Conservation (phyloP, 2,329 filamentous ascomycete species). For the Fusarium oxysporum region DNA sequence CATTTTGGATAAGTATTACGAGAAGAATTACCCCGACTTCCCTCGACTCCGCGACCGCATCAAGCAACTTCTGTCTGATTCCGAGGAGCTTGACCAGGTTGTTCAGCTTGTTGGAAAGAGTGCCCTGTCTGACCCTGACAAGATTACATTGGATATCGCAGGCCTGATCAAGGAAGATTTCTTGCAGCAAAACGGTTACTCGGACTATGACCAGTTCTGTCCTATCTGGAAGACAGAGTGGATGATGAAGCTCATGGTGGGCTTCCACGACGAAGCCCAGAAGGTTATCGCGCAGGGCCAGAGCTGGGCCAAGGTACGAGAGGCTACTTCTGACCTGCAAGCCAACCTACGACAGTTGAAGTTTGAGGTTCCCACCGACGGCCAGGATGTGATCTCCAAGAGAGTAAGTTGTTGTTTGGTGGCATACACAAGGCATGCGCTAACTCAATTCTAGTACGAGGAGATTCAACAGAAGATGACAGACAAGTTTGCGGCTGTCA, state of each 20-base stretch:
- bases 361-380: conserved; percentile 92
- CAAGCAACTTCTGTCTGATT: conserved; percentile 92
- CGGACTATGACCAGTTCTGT: conserved; percentile 98
- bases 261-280: conserved; percentile 96
- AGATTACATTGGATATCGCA: conserved; percentile 96
- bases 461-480: conserved; percentile 89
- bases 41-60: conserved; percentile 92
- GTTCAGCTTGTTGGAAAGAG: conserved; percentile 99
- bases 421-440: conserved; percentile 33
- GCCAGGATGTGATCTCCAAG: conserved; percentile 82
- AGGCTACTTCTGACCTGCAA: conserved; percentile 89
- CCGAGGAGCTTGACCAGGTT: conserved; percentile 97
- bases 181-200: conserved; percentile 98
- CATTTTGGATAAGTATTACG: conserved; percentile 91
- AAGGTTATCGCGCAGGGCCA: conserved; percentile 94
- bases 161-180: conserved; percentile 97
- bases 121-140: conserved; percentile 94
- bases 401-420: conserved; percentile 71
- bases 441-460: conserved; percentile 79
- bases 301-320: conserved; percentile 91
- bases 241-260: conserved; percentile 99
- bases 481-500: conserved; percentile 96
- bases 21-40: conserved; percentile 94
- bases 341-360: conserved; percentile 89
- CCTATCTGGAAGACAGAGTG: conserved; percentile 99